These are phyloP conservation scores for Solanum etuberosum DNA, from an alignment of 257 asterid species.

Conservation along the genomic window DNA sequence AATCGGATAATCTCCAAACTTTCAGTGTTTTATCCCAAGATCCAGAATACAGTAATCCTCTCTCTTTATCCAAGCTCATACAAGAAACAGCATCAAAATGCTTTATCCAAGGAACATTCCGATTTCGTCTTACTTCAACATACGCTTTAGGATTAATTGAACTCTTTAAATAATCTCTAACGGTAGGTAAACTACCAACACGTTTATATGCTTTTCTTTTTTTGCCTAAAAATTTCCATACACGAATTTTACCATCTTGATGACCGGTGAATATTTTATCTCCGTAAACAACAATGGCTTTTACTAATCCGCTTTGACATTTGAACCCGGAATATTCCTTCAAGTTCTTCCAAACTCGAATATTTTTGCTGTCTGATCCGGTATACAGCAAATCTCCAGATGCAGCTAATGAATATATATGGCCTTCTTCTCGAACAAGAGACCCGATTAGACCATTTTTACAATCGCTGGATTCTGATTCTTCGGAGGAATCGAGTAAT, in stretches of 20 bases:
- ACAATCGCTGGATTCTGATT: background rate
- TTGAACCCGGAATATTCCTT: conserved; percentile 66
- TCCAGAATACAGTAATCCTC: conserved; percentile 63
- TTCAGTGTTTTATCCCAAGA: conserved; percentile 89
- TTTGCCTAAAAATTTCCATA: conserved; percentile 45
- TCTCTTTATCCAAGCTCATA: conserved; percentile 38
- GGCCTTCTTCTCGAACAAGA: conserved; percentile 59
- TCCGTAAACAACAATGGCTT: conserved; percentile 49
- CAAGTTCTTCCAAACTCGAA: conserved; percentile 70
- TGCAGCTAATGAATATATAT: conserved; percentile 62
- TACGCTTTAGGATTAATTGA: conserved; percentile 65
- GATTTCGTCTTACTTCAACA: conserved; percentile 41
- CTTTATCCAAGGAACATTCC: conserved; percentile 68
- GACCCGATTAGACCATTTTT: conserved; percentile 43
- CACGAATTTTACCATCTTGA: conserved; percentile 79
- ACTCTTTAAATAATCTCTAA: conserved; percentile 44
- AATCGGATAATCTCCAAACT: conserved; percentile 81
- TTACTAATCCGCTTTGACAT: conserved; percentile 69
- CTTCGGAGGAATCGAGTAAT: conserved; percentile 4
- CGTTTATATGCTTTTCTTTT: conserved; percentile 30
- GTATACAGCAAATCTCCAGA: conserved; percentile 53
- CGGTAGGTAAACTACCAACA: conserved; percentile 63
- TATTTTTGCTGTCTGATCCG: conserved; percentile 75
- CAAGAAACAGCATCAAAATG: conserved; percentile 84
- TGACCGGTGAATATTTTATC: conserved; percentile 71